phyloP scores from a whole-genome alignment of 192 early-diverging fungal genomes.

The Thamnidium elegans region DNA sequence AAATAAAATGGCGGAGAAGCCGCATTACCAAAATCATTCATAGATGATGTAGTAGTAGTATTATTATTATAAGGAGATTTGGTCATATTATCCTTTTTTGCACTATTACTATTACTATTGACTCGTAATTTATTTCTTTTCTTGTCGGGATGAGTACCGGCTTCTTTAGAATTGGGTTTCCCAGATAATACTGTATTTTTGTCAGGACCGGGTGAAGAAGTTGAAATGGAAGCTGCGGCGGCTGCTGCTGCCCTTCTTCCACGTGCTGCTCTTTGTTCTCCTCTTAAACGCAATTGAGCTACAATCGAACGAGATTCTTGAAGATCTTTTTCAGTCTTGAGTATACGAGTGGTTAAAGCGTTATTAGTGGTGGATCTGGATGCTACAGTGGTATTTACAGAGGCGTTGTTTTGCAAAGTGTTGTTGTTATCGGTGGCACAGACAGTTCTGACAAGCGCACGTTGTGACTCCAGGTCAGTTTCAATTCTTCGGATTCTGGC shows the following conservation, averaged over 20 bases:
- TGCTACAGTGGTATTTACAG: not conserved
- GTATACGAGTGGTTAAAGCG: conserved; percentile 8
- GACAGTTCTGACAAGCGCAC: not conserved
- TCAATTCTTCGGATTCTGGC: conserved; percentile 31
- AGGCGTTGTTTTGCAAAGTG: not conserved
- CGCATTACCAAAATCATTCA: no score
- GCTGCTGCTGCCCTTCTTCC: conserved; percentile 25
- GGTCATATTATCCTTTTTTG: not conserved
- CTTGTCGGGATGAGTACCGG: not conserved
- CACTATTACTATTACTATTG: no score
- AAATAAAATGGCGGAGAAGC: not conserved
- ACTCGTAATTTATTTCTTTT: not conserved
- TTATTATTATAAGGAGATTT: no score
- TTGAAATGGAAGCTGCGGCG: not conserved
- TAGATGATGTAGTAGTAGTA: no score
- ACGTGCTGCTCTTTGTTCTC: conserved; percentile 32
- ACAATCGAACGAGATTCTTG: conserved; percentile 37
- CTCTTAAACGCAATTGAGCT: conserved; percentile 32
- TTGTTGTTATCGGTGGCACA: not conserved
- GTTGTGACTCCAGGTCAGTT: conserved; percentile 23
- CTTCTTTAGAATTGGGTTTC: not conserved
- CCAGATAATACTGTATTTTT: not conserved
- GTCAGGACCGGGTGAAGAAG: not conserved
- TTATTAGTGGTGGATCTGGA: not conserved
- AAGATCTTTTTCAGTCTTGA: conserved; percentile 37